These are phyloP conservation scores for Pseudotsuga menziesii DNA, from an alignment of 75 land plant species.

Conservation along the genomic window DNA sequence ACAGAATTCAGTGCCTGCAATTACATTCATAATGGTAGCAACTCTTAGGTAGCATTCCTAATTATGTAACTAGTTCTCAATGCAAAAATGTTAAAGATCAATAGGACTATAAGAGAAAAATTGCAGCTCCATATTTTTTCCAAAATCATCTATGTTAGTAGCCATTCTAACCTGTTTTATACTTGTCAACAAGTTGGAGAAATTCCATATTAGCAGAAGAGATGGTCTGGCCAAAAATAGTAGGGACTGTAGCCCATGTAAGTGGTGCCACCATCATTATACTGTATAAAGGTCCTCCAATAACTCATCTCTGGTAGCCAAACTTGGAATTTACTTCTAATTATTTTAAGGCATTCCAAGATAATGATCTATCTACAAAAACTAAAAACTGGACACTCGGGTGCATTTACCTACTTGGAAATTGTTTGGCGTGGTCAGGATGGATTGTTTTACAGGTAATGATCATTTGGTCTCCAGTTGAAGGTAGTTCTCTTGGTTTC, in stretches of 20 bases:
- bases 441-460: conserved; percentile 73
- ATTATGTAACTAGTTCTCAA: no score
- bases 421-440: conserved; percentile 65
- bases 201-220: conserved; percentile 41
- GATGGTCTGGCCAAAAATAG: conserved; percentile 74
- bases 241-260: conserved; percentile 60
- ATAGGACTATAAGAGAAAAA: no score
- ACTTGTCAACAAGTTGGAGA: conserved; percentile 55
- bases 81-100: no score
- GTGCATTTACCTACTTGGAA: conserved; percentile 59
- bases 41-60: conserved; percentile 40
- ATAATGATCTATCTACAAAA: conserved; percentile 11
- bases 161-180: no score
- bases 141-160: no score
- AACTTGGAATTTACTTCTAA: neutral
- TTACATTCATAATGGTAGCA: conserved; percentile 78
- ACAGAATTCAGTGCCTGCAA: conserved; percentile 83
- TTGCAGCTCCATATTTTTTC: no score
- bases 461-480: no score
- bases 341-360: conserved; percentile 8
- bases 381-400: conserved; percentile 71
- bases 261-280: conserved; percentile 75
- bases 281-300: conserved; percentile 70
- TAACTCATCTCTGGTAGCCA: neutral
- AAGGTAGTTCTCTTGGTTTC: no score